A percentile compares a stretch with the other conserved stretches of the same genome.
Conservation (phyloP, 805 yeast genomes). For the Priceomyces fermenticarens region DNA sequence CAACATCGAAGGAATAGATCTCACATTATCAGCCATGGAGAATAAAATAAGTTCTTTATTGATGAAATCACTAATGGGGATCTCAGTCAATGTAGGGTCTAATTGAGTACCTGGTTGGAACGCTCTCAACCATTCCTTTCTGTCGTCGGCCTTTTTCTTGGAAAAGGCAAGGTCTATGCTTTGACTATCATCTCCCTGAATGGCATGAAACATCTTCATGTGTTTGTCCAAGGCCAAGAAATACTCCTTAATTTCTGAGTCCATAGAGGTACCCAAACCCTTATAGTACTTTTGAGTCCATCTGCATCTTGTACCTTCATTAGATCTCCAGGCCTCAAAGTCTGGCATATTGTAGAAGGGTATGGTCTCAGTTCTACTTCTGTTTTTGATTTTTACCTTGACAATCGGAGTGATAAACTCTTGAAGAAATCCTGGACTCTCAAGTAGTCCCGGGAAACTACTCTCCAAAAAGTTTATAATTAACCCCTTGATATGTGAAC, state of each 20-base stretch:
- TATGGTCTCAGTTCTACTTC: conserved; percentile 51
- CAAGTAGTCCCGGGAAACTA: conserved; percentile 89
- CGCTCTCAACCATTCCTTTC: conserved; percentile 95
- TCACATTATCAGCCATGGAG: conserved; percentile 93
- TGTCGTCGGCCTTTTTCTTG: conserved; percentile 92
- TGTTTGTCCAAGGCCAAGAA: conserved; percentile 83
- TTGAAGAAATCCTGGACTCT: conserved; percentile 84
- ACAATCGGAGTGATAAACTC: conserved; percentile 97
- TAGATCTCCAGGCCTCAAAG: conserved; percentile 88
- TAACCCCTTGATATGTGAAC: conserved; percentile 95
- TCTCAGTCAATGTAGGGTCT: conserved; percentile 70
- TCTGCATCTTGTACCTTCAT: conserved; percentile 66
- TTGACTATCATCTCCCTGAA: conserved; percentile 73
- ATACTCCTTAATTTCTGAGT: conserved; percentile 81
- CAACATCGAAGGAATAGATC: conserved; percentile 90
- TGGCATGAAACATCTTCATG: conserved; percentile 77
- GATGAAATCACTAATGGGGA: conserved; percentile 91
- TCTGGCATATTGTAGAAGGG: conserved; percentile 95
- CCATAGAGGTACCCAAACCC: conserved; percentile 95
- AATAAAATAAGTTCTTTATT: conserved; percentile 92
- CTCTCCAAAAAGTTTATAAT: conserved; percentile 90
- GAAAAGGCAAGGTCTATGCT: conserved; percentile 90
- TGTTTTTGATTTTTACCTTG: conserved; percentile 69
- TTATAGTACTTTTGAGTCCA: conserved; percentile 96
- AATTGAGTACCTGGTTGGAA: conserved; percentile 88